These are phyloP conservation scores for Bryum argenteum DNA, from an alignment of 225 moss, liverwort and hornwort species.

Conservation along the genomic window DNA sequence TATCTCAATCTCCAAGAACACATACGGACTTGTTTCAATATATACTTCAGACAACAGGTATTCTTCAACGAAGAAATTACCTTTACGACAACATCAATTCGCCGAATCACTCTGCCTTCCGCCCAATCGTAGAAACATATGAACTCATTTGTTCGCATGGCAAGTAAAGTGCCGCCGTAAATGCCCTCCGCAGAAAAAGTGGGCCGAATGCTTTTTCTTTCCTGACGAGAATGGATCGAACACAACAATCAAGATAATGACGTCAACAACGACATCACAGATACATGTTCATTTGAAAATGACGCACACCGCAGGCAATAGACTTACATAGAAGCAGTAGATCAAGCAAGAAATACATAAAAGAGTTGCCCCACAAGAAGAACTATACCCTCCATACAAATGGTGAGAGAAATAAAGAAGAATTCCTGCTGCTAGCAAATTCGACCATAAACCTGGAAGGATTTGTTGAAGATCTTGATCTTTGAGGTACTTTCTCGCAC, in stretches of 20 bases:
- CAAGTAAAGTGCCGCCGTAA: constrained; percentile 72
- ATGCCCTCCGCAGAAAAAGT: constrained; percentile 84
- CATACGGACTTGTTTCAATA: neutral
- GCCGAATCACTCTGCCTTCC: constrained; percentile 75
- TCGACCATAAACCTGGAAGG: constrained; percentile 56
- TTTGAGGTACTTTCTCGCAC: constrained; percentile 85
- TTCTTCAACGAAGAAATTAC: constrained; percentile 28
- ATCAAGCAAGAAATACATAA: neutral
- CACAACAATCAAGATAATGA: neutral
- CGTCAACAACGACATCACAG: neutral
- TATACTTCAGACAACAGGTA: neutral
- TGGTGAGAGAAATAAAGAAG: neutral
- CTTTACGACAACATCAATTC: constrained; percentile 87
- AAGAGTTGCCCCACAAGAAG: constrained; percentile 3
- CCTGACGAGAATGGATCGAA: constrained; percentile 44
- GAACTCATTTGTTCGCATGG: constrained; percentile 78
- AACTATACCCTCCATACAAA: neutral
- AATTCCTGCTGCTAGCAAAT: neutral
- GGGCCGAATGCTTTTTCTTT: constrained; percentile 80
- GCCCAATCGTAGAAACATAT: constrained; percentile 93
- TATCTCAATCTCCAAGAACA: neutral
- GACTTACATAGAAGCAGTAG: neutral
- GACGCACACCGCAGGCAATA: neutral
- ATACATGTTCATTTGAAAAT: neutral
- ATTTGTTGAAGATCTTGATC: constrained; percentile 76